phyloP scores from a whole-genome alignment of 225 moss, liverwort and hornwort species.

The Bryum argenteum region DNA sequence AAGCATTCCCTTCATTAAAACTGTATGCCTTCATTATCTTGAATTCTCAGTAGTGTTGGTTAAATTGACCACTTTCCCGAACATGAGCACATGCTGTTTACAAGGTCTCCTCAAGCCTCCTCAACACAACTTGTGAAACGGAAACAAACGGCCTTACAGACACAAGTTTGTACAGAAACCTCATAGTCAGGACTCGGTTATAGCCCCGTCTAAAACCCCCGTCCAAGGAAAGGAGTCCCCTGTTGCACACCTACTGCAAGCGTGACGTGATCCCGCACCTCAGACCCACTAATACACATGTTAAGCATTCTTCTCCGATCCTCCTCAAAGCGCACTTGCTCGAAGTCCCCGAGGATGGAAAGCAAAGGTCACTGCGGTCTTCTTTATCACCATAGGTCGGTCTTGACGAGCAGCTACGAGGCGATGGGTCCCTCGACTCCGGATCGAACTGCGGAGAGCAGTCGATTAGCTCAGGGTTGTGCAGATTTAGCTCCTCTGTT shows the following conservation, averaged over 20 bases:
- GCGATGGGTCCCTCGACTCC: neutral
- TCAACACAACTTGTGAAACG: slow-evolving; percentile 40
- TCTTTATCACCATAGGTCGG: neutral
- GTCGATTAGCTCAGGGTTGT: slow-evolving; percentile 14
- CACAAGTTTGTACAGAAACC: slow-evolving; percentile 48
- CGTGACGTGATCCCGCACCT: slow-evolving; percentile 5
- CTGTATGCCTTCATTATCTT: too few species aligned
- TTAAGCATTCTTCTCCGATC: slow-evolving; percentile 5
- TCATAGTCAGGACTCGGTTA: slow-evolving; percentile 16
- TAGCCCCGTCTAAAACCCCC: neutral
- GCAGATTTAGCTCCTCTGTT: slow-evolving; percentile 27
- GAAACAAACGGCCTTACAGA: slow-evolving; percentile 32
- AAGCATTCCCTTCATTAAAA: too few species aligned
- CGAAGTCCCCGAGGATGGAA: neutral
- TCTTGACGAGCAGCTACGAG: slow-evolving; percentile 8
- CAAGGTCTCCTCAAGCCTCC: slow-evolving; percentile 20
- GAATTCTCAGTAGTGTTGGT: too few species aligned
- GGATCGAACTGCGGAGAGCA: neutral
- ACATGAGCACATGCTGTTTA: too few species aligned
- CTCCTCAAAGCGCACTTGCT: neutral
- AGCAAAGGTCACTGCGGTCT: slow-evolving; percentile 3
- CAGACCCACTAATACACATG: slow-evolving; percentile 2
- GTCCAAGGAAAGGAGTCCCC: slow-evolving; percentile 17
- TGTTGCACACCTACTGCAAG: slow-evolving; percentile 24
- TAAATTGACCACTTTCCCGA: too few species aligned